Evolutionary conservation across 2,329 filamentous ascomycete species (phyloP).

Genomic region (Penicillium sp.): DNA sequence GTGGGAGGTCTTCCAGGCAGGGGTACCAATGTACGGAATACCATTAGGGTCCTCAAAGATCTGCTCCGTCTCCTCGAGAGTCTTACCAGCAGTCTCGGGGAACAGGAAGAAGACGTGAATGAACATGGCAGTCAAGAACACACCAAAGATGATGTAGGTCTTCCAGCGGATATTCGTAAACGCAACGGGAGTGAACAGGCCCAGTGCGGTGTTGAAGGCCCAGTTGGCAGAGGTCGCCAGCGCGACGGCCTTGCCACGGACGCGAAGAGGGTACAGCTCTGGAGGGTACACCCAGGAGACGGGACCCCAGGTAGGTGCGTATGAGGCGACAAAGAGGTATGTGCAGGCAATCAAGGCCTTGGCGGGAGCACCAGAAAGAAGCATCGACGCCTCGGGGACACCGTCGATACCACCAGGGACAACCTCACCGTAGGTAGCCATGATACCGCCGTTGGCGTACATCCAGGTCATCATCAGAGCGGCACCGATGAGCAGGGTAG

Average conservation of each 20-base stretch:
- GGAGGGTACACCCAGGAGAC: conserved; percentile 61
- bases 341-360: conserved; percentile 70
- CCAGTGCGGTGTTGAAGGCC: conserved; percentile 55
- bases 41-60: conserved; percentile 60
- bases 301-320: conserved; percentile 65
- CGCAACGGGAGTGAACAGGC: conserved; percentile 53
- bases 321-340: conserved; percentile 65
- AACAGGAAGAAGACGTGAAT: conserved; percentile 39
- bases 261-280: conserved; percentile 54
- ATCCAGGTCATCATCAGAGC: conserved; percentile 61
- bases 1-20: conserved; percentile 45
- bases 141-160: conserved; percentile 43
- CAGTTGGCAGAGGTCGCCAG: conserved; percentile 63
- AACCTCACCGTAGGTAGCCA: conserved; percentile 41
- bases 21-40: conserved; percentile 41
- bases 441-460: conserved; percentile 49
- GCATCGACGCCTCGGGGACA: conserved; percentile 44
- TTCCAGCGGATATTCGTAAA: conserved; percentile 25
- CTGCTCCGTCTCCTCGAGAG: conserved; percentile 74
- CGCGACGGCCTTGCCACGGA: conserved; percentile 64
- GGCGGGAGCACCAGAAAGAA: conserved; percentile 51
- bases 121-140: conserved; percentile 50
- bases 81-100: conserved; percentile 58
- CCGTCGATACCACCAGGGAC: conserved; percentile 47
- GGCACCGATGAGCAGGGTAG: conserved; percentile 67